Percentiles rank a stretch among this genome's conserved stretches.
phyloP scores from a whole-genome alignment of 208 protist species.

The Herpetomonas tarakana region DNA sequence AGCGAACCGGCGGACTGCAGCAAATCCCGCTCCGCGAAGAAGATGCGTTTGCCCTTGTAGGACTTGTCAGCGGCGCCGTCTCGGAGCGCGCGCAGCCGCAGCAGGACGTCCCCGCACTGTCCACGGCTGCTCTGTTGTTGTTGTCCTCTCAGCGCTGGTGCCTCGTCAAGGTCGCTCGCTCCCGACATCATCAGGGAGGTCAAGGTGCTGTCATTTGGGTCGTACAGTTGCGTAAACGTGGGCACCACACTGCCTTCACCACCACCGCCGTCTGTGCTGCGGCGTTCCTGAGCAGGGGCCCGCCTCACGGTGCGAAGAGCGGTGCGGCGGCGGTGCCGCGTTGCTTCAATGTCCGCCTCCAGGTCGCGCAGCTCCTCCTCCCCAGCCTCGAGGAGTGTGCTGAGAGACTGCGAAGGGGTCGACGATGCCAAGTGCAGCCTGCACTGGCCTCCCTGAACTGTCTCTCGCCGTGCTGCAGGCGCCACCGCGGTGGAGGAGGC shows the following conservation, averaged over 20 bases:
- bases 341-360: slow-evolving; percentile 42
- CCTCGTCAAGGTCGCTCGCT: no score
- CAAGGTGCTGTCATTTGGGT: slow-evolving; percentile 13
- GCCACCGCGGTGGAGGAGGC: no score
- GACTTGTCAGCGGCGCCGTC: not conserved
- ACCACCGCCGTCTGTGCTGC: no score
- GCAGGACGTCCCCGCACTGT: not conserved
- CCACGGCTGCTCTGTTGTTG: no score
- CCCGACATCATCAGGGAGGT: not conserved
- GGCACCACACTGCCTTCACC: no score
- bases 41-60: not conserved
- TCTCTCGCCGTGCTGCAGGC: no score
- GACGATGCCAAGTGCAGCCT: no score
- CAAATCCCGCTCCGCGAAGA: not conserved
- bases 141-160: not conserved
- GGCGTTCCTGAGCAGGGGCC: no score
- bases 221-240: slow-evolving; percentile 47
- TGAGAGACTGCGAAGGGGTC: no score
- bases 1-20: not conserved
- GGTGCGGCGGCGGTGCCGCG: slow-evolving; percentile 19
- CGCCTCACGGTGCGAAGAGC: slow-evolving; percentile 29
- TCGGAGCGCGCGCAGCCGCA: not conserved
- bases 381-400: no score
- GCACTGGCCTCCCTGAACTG: no score
- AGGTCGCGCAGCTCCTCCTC: slow-evolving; percentile 39